phyloP scores from a whole-genome alignment of 2,329 filamentous ascomycete species.

The Talaromyces sp. region DNA sequence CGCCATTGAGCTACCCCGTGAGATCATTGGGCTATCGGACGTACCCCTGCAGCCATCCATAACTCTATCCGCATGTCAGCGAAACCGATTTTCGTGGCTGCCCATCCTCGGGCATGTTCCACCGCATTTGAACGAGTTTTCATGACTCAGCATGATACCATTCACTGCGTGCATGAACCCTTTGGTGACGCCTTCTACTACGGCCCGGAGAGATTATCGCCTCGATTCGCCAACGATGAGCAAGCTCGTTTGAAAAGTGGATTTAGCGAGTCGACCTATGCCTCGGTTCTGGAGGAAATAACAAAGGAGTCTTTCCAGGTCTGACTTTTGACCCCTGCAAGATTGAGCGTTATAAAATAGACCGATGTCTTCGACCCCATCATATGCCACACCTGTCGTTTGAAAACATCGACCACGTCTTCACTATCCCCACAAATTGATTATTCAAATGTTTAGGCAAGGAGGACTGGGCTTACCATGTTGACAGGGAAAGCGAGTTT shows the following conservation, averaged over 20 bases:
- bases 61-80: not conserved
- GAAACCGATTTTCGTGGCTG: slow-evolving; percentile 85
- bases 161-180: slow-evolving; percentile 87
- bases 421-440: too few relatives aligned
- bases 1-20: not conserved
- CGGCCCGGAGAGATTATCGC: slow-evolving; percentile 80
- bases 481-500: slow-evolving; percentile 77
- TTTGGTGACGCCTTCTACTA: slow-evolving; percentile 96
- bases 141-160: slow-evolving; percentile 82
- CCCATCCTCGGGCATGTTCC: slow-evolving; percentile 90
- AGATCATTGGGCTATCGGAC: not conserved
- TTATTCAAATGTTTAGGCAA: too few relatives aligned
- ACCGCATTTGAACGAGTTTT: slow-evolving; percentile 97
- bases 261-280: slow-evolving; percentile 45
- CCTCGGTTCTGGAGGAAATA: slow-evolving; percentile 73
- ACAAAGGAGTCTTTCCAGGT: slow-evolving; percentile 71
- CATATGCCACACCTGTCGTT: too few relatives aligned
- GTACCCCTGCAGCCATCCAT: not conserved
- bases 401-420: too few relatives aligned
- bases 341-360: not conserved
- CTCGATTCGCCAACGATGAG: slow-evolving; percentile 28
- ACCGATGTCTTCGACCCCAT: too few relatives aligned
- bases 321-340: slow-evolving; percentile 41
- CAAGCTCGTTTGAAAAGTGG: slow-evolving; percentile 27
- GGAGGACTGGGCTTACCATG: slow-evolving; percentile 32